Conservation (phyloP, 225 moss, liverwort and hornwort genomes). For the Sphagnum contortum region DNA sequence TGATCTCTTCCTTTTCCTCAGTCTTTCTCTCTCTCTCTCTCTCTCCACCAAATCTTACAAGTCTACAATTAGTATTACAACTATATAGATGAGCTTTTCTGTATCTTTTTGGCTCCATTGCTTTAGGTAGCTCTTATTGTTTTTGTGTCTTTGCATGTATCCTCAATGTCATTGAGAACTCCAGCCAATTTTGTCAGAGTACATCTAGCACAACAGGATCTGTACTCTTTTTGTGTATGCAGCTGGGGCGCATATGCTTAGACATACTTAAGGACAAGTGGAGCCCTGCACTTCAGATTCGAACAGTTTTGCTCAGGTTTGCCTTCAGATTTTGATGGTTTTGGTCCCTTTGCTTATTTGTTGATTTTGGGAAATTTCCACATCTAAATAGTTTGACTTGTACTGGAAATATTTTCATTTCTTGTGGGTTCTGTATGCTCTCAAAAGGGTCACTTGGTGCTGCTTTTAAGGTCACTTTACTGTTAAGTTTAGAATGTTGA, state of each 20-base stretch:
- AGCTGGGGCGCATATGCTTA: slow-evolving; percentile 87
- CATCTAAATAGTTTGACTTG: neutral
- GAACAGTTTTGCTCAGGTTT: slow-evolving; percentile 86
- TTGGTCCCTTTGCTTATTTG: too few species aligned
- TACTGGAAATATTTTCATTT: neutral
- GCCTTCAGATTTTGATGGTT: neutral
- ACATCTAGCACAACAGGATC: neutral
- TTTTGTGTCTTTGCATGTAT: too few species aligned
- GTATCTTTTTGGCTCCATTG: neutral
- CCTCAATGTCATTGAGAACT: too few species aligned
- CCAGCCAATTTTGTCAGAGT: too few species aligned
- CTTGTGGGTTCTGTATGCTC: neutral
- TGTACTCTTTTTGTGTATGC: neutral
- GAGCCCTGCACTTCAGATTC: slow-evolving; percentile 98
- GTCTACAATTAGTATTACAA: neutral
- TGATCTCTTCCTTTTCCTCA: neutral
- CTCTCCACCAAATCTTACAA: neutral
- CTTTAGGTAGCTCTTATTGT: too few species aligned
- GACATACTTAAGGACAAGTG: slow-evolving; percentile 98
- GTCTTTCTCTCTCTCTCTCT: slow-evolving; percentile 4
- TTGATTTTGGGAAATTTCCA: neutral
- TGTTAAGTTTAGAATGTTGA: neutral
- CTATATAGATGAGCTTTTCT: neutral
- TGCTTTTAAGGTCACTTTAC: neutral
- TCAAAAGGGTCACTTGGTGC: neutral